phyloP scores from a whole-genome alignment of 805 yeast species.

The Pichia thaimueangensis region DNA sequence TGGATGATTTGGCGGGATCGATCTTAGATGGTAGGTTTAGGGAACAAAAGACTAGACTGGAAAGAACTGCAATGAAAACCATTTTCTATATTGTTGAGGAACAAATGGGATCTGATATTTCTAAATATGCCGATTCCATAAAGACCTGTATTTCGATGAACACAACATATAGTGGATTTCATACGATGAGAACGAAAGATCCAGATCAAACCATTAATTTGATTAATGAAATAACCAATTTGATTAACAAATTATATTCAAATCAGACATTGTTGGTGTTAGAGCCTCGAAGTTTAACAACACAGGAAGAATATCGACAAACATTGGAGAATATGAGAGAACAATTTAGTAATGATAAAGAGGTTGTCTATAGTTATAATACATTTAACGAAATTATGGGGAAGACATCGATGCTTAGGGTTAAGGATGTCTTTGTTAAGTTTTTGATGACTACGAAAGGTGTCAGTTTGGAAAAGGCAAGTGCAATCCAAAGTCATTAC shows the following conservation, averaged over 20 bases:
- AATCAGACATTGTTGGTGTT: conserved; percentile 40
- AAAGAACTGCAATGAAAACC: conserved; percentile 58
- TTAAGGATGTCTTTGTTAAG: conserved; percentile 65
- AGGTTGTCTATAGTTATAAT: conserved; percentile 42
- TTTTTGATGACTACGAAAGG: conserved; percentile 81
- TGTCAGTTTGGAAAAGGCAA: conserved; percentile 78
- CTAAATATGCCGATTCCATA: conserved; percentile 55
- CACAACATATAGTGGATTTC: conserved; percentile 59
- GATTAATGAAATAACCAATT: conserved; percentile 43
- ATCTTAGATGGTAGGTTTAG: conserved; percentile 82
- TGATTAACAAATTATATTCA: conserved; percentile 35
- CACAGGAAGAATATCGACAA: conserved; percentile 44
- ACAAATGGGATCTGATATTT: conserved; percentile 39
- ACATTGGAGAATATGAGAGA: conserved; percentile 37
- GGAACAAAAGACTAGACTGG: conserved; percentile 79
- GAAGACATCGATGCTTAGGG: conserved; percentile 63
- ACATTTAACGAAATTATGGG: conserved; percentile 63
- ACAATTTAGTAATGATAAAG: conserved; percentile 18
- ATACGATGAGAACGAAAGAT: conserved; percentile 58
- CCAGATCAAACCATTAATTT: conserved; percentile 70
- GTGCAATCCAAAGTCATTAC: conserved; percentile 61
- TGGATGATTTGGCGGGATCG: conserved; percentile 78
- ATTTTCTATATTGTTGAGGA: conserved; percentile 81
- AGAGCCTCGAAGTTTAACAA: conserved; percentile 42
- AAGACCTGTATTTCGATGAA: conserved; percentile 72